Evolutionary conservation across 2,329 filamentous ascomycete species (phyloP), one percentile per base, ranked within the genome.

Genomic region (Tolypocladium inflatum): DNA sequence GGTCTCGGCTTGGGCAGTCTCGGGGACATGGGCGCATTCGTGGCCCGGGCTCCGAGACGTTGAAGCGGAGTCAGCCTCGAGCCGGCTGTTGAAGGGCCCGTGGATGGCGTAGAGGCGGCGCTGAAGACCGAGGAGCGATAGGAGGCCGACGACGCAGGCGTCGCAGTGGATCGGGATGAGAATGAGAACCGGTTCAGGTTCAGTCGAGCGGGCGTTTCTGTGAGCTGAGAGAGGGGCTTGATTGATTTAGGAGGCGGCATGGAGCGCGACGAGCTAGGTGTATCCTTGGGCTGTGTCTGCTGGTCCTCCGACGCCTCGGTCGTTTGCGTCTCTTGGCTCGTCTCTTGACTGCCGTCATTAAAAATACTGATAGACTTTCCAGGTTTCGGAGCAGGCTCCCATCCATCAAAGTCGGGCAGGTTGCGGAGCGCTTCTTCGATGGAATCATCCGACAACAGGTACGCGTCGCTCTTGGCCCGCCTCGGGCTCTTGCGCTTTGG

Each of bases 381-480:
- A 0, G 67, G 62, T 59, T 76, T 77, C 7, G 63, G 53, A 26
- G 62, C 58, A 8, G 71, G 66, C 51, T 74, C 70, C 80, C 80
- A 82, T 13, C 71, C 74, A n/a, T 76, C 76, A 43, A 79, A 68
- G 52, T 84, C 81, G 1, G 81, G 80, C 13, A 85, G 66, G 23
- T 73, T 74, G 33, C 73, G 68, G 23, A 85, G 70, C 0, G 76
- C 80, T 58, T 83, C 81, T 35, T 84, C 80, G 45, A 84, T 72
- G 0, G 81, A 83, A 60, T 83, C 80, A 60, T 84, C 81, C 0
- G 81, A 84, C 64, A 82, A 73, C 21, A 82, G 62, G 57, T 78
- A 75, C 1, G 69, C 69, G 13, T 80, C 78, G 39, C 69, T 67
- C 54, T 72, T 73, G 41, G 70, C 66, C 42, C 66, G 64, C 21